Base-by-base conservation (phyloP, 495 filamentous ascomycete species). In the Pseudomonodictys pantanalensis region DNA sequence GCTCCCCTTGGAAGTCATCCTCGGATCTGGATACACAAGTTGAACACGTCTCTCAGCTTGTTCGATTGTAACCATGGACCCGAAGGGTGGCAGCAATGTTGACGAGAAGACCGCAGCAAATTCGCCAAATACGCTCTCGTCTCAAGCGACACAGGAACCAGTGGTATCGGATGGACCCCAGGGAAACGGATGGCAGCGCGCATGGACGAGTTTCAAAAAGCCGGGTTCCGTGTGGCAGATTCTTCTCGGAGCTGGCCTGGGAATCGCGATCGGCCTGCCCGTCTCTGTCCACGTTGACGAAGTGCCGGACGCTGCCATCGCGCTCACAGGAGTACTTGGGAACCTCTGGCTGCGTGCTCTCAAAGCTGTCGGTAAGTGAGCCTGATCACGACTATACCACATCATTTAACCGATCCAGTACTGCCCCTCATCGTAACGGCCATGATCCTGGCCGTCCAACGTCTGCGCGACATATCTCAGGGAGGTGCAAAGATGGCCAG, bases 371-470 rank as follows among this genome's bases (percentile, higher is more conserved):
- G 69, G 69, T 71, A 35, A 8, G 32, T 35, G 15, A 35, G 7
- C 7, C 32, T 51, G 15, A 17, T 7, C 20, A 29, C 20, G 44
- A 24, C 32, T 7, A 15, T 8, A 35, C 32, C 8, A 18, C 15
- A 8, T 4, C 33, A 7, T 43, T 23, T 35, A 11, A 30, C 39
- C 12, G 8, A 3, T 35, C 42, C 32, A 67, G 69, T 72, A 7
- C 60, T 72, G 6, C 70, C 70, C 22, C 38, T 72, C 29, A 72
- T 72, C 50, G 56, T 71, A 32, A 51, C 38, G 5, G 69, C 70
- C 58, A 71, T 72, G 47, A 65, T 72, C 24, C 35, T 72, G 2
- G 69, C 70, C 15, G 63, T 72, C 22, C 67, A 69, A 39, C 51
- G 57, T 0, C 53, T 72, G 8, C 33, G 52, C 0, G 54, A 47